Percentiles rank a stretch among this genome's conserved stretches.
Conservation (phyloP, 495 filamentous ascomycete species). For the Aspergillus ostianus region DNA sequence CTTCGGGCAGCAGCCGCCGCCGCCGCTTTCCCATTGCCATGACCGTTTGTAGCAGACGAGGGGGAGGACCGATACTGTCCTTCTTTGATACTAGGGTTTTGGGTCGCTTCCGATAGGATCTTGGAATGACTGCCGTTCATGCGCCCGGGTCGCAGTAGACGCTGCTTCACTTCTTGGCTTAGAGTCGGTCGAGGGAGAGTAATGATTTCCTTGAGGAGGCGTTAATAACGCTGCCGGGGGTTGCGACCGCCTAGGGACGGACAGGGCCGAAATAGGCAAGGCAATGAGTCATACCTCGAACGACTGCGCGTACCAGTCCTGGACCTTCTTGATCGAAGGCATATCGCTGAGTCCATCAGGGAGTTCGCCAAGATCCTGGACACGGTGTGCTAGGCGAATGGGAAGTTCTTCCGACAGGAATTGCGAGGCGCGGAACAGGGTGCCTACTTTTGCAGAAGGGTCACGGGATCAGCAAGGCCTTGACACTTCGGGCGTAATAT, state of each 20-base stretch:
- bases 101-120: conserved; percentile 75
- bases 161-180: conserved; percentile 70
- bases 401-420: conserved; percentile 98
- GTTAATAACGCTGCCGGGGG: not conserved
- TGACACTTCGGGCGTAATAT: not conserved
- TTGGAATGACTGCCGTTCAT: conserved; percentile 56
- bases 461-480: conserved; percentile 16
- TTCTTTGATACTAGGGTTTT: conserved; percentile 83
- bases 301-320: conserved; percentile 98
- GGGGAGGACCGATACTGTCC: conserved; percentile 84
- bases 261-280: not conserved
- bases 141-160: conserved; percentile 71
- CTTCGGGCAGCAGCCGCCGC: conserved; percentile 54
- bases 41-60: conserved; percentile 37
- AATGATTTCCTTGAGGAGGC: conserved; percentile 78
- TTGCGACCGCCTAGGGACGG: not conserved
- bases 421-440: conserved; percentile 94
- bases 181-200: conserved; percentile 74
- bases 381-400: conserved; percentile 92
- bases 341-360: conserved; percentile 99
- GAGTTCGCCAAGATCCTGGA: conserved; percentile 85
- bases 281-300: conserved; percentile 72
- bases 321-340: conserved; percentile 92
- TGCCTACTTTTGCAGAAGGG: conserved; percentile 56
- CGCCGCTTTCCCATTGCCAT: conserved; percentile 44